Percentiles rank a stretch among this genome's conserved stretches.
Evolutionary conservation across 768 basidiomycete species (phyloP).

Genomic region (Mrakia blollopis): DNA sequence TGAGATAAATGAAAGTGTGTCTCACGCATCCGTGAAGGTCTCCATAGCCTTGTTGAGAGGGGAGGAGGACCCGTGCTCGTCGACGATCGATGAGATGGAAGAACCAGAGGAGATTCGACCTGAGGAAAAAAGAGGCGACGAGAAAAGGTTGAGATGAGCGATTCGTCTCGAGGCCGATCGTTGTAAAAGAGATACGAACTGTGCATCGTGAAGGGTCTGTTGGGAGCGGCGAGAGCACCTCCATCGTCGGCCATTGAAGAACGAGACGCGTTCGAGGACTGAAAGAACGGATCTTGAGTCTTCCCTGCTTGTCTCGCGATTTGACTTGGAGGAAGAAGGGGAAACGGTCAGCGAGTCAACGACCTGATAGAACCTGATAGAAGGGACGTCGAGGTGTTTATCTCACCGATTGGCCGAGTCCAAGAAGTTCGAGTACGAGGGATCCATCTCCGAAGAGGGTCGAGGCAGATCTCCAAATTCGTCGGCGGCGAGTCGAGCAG

Average conservation of each 20-base stretch:
- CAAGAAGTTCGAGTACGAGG: slow-evolving; percentile 68
- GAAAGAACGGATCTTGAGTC: slow-evolving; percentile 68
- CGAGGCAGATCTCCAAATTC: not conserved
- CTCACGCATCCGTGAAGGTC: slow-evolving; percentile 82
- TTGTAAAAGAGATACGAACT: too few relatives aligned
- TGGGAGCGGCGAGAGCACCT: slow-evolving; percentile 6
- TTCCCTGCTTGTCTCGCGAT: slow-evolving; percentile 63
- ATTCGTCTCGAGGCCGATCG: too few relatives aligned
- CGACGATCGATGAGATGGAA: slow-evolving; percentile 87
- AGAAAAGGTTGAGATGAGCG: too few relatives aligned
- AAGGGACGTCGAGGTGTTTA: too few relatives aligned
- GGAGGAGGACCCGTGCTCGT: slow-evolving; percentile 76
- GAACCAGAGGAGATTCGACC: slow-evolving; percentile 64
- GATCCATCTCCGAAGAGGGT: slow-evolving; percentile 17
- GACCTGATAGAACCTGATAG: too few relatives aligned
- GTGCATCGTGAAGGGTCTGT: slow-evolving; percentile 52
- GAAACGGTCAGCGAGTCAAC: too few relatives aligned
- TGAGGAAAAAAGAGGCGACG: slow-evolving; percentile 70
- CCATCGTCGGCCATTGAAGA: slow-evolving; percentile 26
- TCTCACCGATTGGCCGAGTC: slow-evolving; percentile 62
- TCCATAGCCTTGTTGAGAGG: slow-evolving; percentile 80
- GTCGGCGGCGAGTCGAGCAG: not conserved
- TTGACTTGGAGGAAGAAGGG: slow-evolving; percentile 43
- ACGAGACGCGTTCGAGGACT: slow-evolving; percentile 46
- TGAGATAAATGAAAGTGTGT: too few relatives aligned